Base-by-base conservation (phyloP, 73 alveolate species). In the Tetrahymena malaccensis region DNA sequence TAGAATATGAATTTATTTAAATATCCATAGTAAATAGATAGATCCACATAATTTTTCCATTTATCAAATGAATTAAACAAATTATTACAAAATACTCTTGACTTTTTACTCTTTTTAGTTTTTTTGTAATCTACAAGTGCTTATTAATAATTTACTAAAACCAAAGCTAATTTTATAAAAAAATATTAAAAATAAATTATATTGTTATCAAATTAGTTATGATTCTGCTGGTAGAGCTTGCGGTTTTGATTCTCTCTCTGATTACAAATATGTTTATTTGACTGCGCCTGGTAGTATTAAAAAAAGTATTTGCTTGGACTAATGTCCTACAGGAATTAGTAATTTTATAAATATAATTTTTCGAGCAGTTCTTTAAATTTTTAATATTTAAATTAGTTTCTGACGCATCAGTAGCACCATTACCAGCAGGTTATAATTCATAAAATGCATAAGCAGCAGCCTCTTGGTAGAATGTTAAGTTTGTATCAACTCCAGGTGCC, bases 171-270 rank as follows among this genome's bases (percentile, higher is more conserved):
- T 21, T 4, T 9, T 9, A 22, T 9, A 56, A 3, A 56, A 56
- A 56, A 56, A 0, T 0, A 7, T 56, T 0, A 56, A 56, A 4
- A 56, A 4, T 40, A 40, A 40, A 40, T 70, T 25, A 70, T 31
- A 19, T 25, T 70, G 10, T 85, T 95, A 94, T 25, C 95, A 94
- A 95, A 94, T 85, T 94, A 84, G 97, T 38, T 96, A 96, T 89
- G 98, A 96, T 94, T 97, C 96, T 93, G 96, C 93, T 95, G 98
- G 98, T 10, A 95, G 94, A 11, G 97, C 96, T 11, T 96, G 98
- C 58, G 98, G 98, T 17, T 40, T 37, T 34, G 96, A 94, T 85
- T 94, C 95, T 43, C 93, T 84, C 84, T 44, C 94, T 94, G 96
- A 96, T 37, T 94, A 95, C 94, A 94, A 93, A 84, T 38, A 94